Conservation (phyloP, 805 yeast species). For the Candida peoriensis region DNA sequence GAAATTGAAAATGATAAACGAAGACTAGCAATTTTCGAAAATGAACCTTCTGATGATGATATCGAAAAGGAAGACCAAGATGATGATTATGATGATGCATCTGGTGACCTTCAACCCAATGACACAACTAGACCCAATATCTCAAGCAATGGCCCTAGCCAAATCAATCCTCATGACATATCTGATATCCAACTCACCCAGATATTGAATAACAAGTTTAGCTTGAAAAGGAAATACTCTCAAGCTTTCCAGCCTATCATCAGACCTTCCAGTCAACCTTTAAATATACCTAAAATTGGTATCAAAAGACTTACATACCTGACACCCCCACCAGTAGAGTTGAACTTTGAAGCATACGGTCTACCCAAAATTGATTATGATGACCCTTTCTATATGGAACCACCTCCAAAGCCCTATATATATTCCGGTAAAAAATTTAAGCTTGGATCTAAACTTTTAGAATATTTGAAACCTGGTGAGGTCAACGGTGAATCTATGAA, state of each 20-base stretch:
- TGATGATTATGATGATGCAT: neutral
- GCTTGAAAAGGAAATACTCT: conserved; percentile 7
- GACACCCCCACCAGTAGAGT: conserved; percentile 9
- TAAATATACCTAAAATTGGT: neutral
- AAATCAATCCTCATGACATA: neutral
- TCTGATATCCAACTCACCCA: conserved; percentile 13
- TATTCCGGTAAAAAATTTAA: conserved; percentile 64
- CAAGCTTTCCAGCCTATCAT: conserved; percentile 2
- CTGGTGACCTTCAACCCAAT: neutral
- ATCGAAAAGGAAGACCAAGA: conserved; percentile 5
- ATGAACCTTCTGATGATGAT: conserved; percentile 3
- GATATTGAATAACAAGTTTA: conserved; percentile 1
- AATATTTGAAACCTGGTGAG: conserved; percentile 26
- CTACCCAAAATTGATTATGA: conserved; percentile 47
- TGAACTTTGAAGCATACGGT: conserved; percentile 43
- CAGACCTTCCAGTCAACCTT: neutral
- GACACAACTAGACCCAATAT: too few relatives aligned
- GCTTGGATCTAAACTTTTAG: conserved; percentile 35
- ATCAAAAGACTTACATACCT: conserved; percentile 8
- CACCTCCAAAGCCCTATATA: conserved; percentile 46
- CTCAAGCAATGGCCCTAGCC: neutral
- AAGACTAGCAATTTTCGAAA: too few relatives aligned
- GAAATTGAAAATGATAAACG: too few relatives aligned
- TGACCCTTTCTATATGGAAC: conserved; percentile 60
- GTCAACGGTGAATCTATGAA: conserved; percentile 14